Base-by-base conservation (phyloP, 1,139 yeast genomes). In the Scheffersomyces insectosa region DNA sequence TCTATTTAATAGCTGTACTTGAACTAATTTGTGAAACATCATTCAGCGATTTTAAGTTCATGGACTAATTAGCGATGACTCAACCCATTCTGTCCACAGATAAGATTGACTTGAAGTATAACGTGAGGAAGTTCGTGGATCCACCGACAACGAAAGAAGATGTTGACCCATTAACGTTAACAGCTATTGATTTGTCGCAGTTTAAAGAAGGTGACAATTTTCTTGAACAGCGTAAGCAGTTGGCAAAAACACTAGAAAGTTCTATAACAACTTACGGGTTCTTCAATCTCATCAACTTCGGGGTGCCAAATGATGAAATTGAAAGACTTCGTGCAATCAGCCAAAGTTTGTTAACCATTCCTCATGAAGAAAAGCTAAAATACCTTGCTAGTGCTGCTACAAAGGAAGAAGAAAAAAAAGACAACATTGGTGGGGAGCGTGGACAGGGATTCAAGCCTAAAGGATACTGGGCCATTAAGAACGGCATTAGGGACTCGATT, bases 391-490 rank as follows among this genome's bases (percentile, higher is more conserved):
- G 77, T 13, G 65, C 70, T 10, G 43, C 43, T 4, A 36, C 39
- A 11, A 46, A 47, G 34, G 50, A 45, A 16, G 46, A 45, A n/a
- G 49, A 46, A 29, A 60, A 56, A 15, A 57, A 66, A 3, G 40
- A 38, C 5, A 34, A 28, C 13, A 39, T 65, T 13, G 79, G 79
- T 1, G 75, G 73, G 8, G 77, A 73, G 44, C 57, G 77, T 36
- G 78, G 77, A 3, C 58, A 60, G 32, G 79, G 79, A 0, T 74
- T 60, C 52, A 74, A 74, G 47, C 79, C 79, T 13, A 62, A 56
- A 42, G 73, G 72, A 1, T 68, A 68, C 42, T 70, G 75, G 78
- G 57, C 66, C 33, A 63, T 72, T 55, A 63, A 68, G 28, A 65
- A 71, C 42, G 71, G 70, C 1, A 65, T 68, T 3, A 55, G 71